A percentile compares a stretch with the other conserved stretches of the same genome.
phyloP scores from a whole-genome alignment of 148 eudicot species.

The Fagopyrum tataricum region DNA sequence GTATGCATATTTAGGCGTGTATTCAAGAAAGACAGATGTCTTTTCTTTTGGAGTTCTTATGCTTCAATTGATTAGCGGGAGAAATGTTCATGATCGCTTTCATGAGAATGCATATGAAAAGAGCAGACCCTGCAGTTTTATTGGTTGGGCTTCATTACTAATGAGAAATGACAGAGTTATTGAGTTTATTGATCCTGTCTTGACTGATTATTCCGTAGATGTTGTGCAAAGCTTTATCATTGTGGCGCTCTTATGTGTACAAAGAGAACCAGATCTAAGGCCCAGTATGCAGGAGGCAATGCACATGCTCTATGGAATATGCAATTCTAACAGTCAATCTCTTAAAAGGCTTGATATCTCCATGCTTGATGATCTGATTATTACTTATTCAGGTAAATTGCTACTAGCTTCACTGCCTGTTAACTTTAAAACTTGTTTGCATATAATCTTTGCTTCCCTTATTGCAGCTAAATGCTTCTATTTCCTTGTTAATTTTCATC shows the following conservation, averaged over 20 bases:
- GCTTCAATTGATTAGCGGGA: not conserved
- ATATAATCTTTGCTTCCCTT: no score
- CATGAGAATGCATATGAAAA: not conserved
- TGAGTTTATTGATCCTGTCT: not conserved
- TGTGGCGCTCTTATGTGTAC: not conserved
- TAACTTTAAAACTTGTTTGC: no score
- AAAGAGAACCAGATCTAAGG: not conserved
- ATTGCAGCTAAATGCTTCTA: no score
- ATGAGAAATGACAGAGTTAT: not conserved
- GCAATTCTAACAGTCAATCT: not conserved
- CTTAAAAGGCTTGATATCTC: not conserved
- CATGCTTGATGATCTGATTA: not conserved
- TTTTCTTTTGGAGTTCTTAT: not conserved
- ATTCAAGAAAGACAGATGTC: not conserved
- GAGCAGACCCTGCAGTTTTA: no score
- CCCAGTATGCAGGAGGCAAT: not conserved
- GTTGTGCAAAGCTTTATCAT: not conserved
- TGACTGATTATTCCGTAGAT: not conserved
- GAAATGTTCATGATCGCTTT: not conserved
- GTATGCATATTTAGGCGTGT: slow-evolving; percentile 14
- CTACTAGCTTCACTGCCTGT: not conserved
- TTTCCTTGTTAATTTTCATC: no score
- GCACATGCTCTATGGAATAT: not conserved
- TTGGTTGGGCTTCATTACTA: not conserved
- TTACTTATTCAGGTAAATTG: not conserved